Evolutionary conservation across 1,284 basidiomycete species (phyloP), one percentile per base, ranked within the genome.

Genomic region (Pseudozyma thailandica): DNA sequence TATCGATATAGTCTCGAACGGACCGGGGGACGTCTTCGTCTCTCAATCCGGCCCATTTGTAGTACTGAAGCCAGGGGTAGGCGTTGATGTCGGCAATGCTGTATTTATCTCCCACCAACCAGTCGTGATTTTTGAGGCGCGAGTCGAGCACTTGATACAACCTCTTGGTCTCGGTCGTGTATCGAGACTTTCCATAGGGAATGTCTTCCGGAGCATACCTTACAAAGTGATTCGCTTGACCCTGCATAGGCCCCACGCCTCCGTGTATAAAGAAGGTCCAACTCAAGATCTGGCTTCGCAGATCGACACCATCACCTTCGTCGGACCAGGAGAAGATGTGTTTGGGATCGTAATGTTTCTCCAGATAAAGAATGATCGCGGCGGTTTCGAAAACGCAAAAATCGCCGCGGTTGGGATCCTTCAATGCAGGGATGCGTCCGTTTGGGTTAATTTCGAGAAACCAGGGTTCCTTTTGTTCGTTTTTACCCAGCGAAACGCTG

Each of bases 401-500:
- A 44, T 75, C 65, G 44, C 38, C 30, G 6, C 58, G 46, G 57
- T 75, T 73, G 18, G 69, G 73, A 39, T 77, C 75, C 18, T 64
- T 55, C 3, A 70, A 23, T 1, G 78, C 78, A 6, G 78, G 78
- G 37, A 80, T 79, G 2, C 78, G 65, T 2, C 78, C 78, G 33
- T 80, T 80, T 21, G 78, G 78, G 55, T 78, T 79, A 70, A 80
- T 72, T 44, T 68, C 44, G 28, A 75, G 53, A 43, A 74, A 74
- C 69, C 75, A 78, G 12, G 63, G 56, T 33, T 73, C 66, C 48
- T 78, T 78, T 46, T 78, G 76, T 35, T 72, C 65, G 39, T 74
- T 77, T 55, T 71, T 63, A 35, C 66, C 60, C 1, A 70, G 39
- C 1, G 28, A 37, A 37, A 70, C 57, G 21, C 56, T 20, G 1